A percentile compares a stretch with the other conserved stretches of the same genome.
Evolutionary conservation across 2,329 filamentous ascomycete genomes (phyloP).

Genomic region (Alternaria gaisen): DNA sequence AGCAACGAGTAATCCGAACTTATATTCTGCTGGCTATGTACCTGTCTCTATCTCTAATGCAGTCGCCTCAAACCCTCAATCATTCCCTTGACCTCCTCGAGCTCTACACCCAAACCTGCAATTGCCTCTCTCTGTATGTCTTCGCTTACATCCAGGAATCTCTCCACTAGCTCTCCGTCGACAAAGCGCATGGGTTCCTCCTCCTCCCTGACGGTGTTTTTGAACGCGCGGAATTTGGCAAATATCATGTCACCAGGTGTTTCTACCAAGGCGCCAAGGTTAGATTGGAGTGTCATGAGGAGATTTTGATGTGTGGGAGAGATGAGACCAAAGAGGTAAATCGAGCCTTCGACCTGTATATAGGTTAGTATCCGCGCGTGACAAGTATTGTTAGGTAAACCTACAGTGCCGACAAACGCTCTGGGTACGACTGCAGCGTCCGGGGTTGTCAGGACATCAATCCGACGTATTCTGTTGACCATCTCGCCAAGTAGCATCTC

Average conservation of each 20-base stretch:
- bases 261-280: conserved; percentile 71
- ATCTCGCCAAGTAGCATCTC: conserved; percentile 91
- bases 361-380: conserved; percentile 16
- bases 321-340: conserved; percentile 89
- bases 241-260: conserved; percentile 80
- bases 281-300: conserved; percentile 80
- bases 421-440: conserved; percentile 77
- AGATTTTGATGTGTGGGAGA: conserved; percentile 76
- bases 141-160: conserved; percentile 77
- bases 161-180: conserved; percentile 89
- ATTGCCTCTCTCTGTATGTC: conserved; percentile 64
- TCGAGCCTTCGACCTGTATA: conserved; percentile 80
- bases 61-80: conserved; percentile 65
- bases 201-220: conserved; percentile 72
- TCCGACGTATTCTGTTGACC: conserved; percentile 84
- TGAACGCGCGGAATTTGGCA: conserved; percentile 81
- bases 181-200: conserved; percentile 87
- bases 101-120: conserved; percentile 62
- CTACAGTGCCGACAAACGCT: conserved; percentile 89
- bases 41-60: conserved; percentile 29
- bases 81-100: conserved; percentile 67
- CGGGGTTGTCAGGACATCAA: conserved; percentile 71
- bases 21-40: not conserved
- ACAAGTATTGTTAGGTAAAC: conserved; percentile 38
- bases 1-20: not conserved